These are phyloP conservation scores for Penicillium pulvis DNA, from an alignment of 495 filamentous ascomycete species.

Conservation along the genomic window DNA sequence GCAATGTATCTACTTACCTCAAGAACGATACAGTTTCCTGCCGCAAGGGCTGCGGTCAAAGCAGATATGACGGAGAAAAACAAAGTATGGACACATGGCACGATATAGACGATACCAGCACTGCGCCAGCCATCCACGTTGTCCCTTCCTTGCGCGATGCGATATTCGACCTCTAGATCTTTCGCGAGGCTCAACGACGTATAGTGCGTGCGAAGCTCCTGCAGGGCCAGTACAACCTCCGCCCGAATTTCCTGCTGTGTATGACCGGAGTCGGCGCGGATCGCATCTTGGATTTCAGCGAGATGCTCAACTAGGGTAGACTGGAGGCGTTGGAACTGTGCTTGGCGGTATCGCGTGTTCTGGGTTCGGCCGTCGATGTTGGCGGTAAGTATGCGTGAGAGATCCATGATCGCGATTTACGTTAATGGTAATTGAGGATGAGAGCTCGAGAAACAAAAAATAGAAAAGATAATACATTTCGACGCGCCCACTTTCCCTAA, in stretches of 20 bases:
- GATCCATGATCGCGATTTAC: constrained; percentile 28
- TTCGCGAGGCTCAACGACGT: constrained; percentile 36
- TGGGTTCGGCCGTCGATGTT: constrained; percentile 50
- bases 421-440: background rate
- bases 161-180: constrained; percentile 50
- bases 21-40: constrained; percentile 55
- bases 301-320: constrained; percentile 33
- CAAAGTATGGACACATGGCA: constrained; percentile 47
- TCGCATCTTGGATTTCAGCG: constrained; percentile 38
- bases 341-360: constrained; percentile 49
- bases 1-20: constrained; percentile 42
- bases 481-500: constrained; percentile 1
- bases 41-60: constrained; percentile 50
- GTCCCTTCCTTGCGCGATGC: constrained; percentile 46
- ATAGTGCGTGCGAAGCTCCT: constrained; percentile 48
- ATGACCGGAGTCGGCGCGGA: constrained; percentile 39
- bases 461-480: background rate
- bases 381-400: constrained; percentile 41
- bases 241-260: constrained; percentile 40
- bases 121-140: constrained; percentile 27
- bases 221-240: constrained; percentile 44
- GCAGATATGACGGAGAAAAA: constrained; percentile 52
- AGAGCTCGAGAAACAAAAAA: background rate
- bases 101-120: constrained; percentile 54
- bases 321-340: constrained; percentile 48